Evolutionary conservation across 306 rosid genomes (phyloP).

Genomic region (Quercus glauca): DNA sequence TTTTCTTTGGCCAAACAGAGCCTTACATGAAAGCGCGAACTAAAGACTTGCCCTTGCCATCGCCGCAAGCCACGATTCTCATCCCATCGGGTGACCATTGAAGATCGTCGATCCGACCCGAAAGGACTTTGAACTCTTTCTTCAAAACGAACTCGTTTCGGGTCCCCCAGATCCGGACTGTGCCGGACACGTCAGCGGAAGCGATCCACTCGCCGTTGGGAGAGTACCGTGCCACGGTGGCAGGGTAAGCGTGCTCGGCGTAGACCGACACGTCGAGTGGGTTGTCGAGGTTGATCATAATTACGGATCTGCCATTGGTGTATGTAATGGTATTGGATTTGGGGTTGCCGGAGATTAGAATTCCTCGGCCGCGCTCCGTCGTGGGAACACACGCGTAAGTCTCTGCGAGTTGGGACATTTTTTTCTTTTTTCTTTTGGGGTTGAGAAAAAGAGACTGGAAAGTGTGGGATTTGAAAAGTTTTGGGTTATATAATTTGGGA

Average conservation of each 20-base stretch:
- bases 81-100: constrained; percentile 96
- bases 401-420: constrained; percentile 61
- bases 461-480: constrained; percentile 19
- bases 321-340: constrained; percentile 64
- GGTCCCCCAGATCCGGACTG: constrained; percentile 92
- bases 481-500: constrained; percentile 14
- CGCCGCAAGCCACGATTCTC: constrained; percentile 91
- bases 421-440: background rate
- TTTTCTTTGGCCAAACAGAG: no score
- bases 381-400: constrained; percentile 80
- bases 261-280: constrained; percentile 83
- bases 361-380: constrained; percentile 93
- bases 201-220: constrained; percentile 98
- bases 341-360: constrained; percentile 80
- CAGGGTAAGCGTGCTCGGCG: constrained; percentile 83
- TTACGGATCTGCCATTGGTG: constrained; percentile 84
- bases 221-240: constrained; percentile 83
- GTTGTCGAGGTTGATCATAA: constrained; percentile 67
- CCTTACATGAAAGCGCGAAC: constrained; percentile 89
- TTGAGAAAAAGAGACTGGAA: background rate
- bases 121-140: constrained; percentile 84
- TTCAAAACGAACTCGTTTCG: constrained; percentile 73
- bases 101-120: constrained; percentile 92
- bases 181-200: constrained; percentile 82
- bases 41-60: constrained; percentile 83